phyloP scores from a whole-genome alignment of 192 early-diverging fungal species.

The Phycomyces blakesleeanus region DNA sequence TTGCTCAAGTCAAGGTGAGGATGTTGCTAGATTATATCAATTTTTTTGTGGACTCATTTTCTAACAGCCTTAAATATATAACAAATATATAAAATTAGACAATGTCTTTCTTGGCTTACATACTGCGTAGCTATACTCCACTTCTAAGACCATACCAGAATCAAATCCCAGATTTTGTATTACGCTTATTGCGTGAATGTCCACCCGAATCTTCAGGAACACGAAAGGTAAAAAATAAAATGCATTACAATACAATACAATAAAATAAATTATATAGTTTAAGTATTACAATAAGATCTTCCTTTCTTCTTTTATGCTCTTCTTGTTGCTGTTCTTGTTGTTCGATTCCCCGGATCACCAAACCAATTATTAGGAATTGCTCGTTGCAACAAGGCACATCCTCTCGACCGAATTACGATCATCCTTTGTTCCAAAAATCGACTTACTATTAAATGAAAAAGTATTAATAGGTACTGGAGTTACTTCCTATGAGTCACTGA shows the following conservation, averaged over 20 bases:
- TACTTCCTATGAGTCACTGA: constrained; percentile 86
- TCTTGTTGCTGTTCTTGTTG: no score
- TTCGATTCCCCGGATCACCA: no score
- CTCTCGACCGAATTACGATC: constrained; percentile 87
- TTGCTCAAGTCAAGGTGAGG: constrained; percentile 89
- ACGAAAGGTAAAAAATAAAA: constrained; percentile 63
- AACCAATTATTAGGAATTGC: constrained; percentile 61
- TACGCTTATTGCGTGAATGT: constrained; percentile 86
- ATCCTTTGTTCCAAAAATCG: constrained; percentile 89
- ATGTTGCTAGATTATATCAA: no score
- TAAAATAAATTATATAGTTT: no score
- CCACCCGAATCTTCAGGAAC: constrained; percentile 90
- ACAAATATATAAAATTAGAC: constrained; percentile 48
- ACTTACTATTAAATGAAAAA: constrained; percentile 89
- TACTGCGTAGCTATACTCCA: constrained; percentile 75
- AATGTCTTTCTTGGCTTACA: constrained; percentile 95
- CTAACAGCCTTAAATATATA: not conserved
- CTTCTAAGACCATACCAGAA: constrained; percentile 71
- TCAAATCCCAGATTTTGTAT: constrained; percentile 83
- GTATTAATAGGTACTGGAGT: constrained; percentile 91
- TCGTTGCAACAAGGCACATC: constrained; percentile 93
- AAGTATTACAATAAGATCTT: no score
- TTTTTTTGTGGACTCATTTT: not conserved
- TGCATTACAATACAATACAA: not conserved
- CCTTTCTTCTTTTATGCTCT: no score